Percentiles rank a stretch among this genome's conserved stretches.
These are phyloP conservation scores for Hypsizygus marmoreus DNA, from an alignment of 768 basidiomycete genomes.

Conservation along the genomic window DNA sequence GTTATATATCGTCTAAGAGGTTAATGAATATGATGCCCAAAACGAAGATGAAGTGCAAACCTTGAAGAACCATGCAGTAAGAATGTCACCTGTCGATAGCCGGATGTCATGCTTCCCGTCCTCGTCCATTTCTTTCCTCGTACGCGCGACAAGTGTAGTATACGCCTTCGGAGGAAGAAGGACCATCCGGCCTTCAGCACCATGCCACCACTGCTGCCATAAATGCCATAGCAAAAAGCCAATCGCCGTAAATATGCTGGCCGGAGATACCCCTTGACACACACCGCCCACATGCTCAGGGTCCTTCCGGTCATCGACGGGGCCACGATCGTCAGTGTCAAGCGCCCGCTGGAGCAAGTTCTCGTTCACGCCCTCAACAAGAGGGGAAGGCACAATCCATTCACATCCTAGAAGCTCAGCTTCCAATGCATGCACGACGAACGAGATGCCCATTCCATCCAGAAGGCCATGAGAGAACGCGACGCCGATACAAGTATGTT, in stretches of 20 bases:
- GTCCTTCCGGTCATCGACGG: neutral
- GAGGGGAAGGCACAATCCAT: constrained; percentile 38
- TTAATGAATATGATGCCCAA: neutral
- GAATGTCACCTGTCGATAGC: constrained; percentile 39
- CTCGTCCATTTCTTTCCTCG: constrained; percentile 24
- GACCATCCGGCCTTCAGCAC: constrained; percentile 34
- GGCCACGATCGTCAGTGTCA: too few species aligned
- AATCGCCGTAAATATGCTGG: constrained; percentile 30
- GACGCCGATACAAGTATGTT: constrained; percentile 44
- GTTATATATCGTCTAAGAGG: constrained; percentile 35
- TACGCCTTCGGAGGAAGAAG: constrained; percentile 33
- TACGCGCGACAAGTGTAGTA: constrained; percentile 28
- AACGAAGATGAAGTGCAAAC: constrained; percentile 18
- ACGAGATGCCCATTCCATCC: constrained; percentile 40
- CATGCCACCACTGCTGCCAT: constrained; percentile 37
- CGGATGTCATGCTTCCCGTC: constrained; percentile 15
- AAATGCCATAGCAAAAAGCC: constrained; percentile 39
- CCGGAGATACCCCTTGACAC: constrained; percentile 25
- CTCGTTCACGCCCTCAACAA: constrained; percentile 28
- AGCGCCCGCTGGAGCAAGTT: constrained; percentile 37
- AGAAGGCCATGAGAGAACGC: constrained; percentile 43
- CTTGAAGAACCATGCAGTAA: constrained; percentile 44
- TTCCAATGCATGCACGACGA: constrained; percentile 37
- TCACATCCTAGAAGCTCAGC: constrained; percentile 38
- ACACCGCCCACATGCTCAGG: neutral